These are phyloP conservation scores for Rhodotorula graminis DNA, from an alignment of 768 basidiomycete genomes.

Conservation along the genomic window DNA sequence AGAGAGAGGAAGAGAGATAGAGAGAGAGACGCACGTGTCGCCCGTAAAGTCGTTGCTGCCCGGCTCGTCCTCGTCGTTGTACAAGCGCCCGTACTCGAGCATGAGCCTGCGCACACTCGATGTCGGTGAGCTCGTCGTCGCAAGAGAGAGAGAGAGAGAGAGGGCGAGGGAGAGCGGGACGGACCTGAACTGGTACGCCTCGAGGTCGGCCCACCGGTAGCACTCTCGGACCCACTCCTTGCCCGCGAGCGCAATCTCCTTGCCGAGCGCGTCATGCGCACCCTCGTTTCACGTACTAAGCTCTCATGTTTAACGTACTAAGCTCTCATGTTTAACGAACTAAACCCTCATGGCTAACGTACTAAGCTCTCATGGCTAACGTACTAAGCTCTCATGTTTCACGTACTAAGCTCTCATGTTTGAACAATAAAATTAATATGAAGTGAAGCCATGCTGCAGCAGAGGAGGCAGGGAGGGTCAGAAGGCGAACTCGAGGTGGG, in stretches of 20 bases:
- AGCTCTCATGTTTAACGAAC: too few species aligned
- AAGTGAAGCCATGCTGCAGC: conserved; percentile 40
- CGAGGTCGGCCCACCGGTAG: conserved; percentile 40
- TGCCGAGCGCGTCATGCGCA: conserved; percentile 41
- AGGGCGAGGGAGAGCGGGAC: neutral
- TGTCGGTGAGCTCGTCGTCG: too few species aligned
- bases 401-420: too few species aligned
- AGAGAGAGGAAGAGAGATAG: neutral
- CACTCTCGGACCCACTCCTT: conserved; percentile 39
- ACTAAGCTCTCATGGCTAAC: too few species aligned
- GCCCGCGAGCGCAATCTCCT: conserved; percentile 38
- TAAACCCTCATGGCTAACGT: too few species aligned
- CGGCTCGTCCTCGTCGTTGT: conserved; percentile 35
- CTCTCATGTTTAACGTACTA: too few species aligned
- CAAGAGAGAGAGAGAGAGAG: too few species aligned
- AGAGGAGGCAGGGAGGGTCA: neutral
- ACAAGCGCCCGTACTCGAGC: conserved; percentile 41
- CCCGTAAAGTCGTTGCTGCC: conserved; percentile 39
- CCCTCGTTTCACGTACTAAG: too few species aligned
- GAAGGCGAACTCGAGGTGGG: too few species aligned
- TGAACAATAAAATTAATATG: too few species aligned
- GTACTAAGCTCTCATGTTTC: too few species aligned
- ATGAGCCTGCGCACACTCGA: conserved; percentile 13
- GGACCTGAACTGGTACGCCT: conserved; percentile 41
- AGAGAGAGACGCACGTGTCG: conserved; percentile 20